phyloP scores from a whole-genome alignment of 768 basidiomycete species.

The Boletus rufocinnamomeus region DNA sequence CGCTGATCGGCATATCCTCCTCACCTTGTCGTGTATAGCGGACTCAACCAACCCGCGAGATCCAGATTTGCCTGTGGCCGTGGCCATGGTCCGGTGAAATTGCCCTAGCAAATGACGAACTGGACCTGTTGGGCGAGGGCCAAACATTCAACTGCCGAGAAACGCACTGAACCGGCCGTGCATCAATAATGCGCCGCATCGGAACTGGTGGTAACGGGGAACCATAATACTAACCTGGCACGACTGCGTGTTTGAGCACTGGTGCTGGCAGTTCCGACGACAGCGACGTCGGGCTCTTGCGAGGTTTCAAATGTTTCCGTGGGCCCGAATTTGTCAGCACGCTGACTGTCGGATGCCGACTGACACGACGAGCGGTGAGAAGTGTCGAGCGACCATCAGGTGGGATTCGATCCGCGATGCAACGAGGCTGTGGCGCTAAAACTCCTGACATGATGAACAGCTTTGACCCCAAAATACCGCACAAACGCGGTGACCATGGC shows the following conservation, averaged over 20 bases:
- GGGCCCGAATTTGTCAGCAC: constrained; percentile 20
- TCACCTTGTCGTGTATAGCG: constrained; percentile 63
- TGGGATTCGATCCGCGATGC: constrained; percentile 1
- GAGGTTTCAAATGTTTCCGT: not conserved
- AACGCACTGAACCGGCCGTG: constrained; percentile 10
- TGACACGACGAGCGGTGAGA: not conserved
- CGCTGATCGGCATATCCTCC: constrained; percentile 24
- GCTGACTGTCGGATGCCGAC: not conserved
- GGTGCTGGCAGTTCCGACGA: constrained; percentile 2
- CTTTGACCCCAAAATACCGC: constrained; percentile 9
- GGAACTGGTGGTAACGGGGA: constrained; percentile 13
- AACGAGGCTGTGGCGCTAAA: constrained; percentile 21
- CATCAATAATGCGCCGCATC: constrained; percentile 29
- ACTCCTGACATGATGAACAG: constrained; percentile 9
- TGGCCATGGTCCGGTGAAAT: constrained; percentile 33
- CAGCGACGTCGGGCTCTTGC: not conserved
- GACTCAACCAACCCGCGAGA: constrained; percentile 53
- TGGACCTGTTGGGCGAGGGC: constrained; percentile 22
- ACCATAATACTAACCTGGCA: constrained; percentile 14
- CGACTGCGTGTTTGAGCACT: not conserved
- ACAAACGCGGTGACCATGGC: constrained; percentile 5
- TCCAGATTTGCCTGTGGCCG: constrained; percentile 25
- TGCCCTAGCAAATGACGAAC: constrained; percentile 22
- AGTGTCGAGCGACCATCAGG: constrained; percentile 12
- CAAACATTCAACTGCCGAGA: constrained; percentile 28